Evolutionary conservation across 228 moss, liverwort and hornwort genomes (phyloP).

Genomic region (Sphagnum fallax): DNA sequence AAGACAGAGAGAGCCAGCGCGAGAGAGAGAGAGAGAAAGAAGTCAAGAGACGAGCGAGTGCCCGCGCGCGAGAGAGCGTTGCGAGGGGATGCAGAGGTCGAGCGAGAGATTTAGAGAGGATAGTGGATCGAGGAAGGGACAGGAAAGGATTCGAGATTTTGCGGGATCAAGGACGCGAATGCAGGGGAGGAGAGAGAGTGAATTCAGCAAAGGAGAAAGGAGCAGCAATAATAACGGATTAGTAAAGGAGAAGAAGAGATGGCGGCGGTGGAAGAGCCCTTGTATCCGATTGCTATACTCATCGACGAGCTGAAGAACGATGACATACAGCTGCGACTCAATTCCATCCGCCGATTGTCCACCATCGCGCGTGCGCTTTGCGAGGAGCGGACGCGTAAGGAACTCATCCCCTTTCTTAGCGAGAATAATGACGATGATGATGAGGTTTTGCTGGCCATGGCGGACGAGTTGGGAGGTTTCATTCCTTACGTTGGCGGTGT

Average conservation of each 20-base stretch:
- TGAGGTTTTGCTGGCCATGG: constrained; percentile 96
- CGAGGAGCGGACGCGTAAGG: constrained; percentile 96
- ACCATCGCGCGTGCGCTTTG: constrained; percentile 90
- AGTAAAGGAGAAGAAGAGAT: constrained; percentile 15
- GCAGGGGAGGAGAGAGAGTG: constrained; percentile 4
- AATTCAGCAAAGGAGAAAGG: background rate
- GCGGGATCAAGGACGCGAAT: background rate
- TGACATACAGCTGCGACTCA: constrained; percentile 92
- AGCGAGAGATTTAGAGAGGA: no score
- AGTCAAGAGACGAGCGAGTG: background rate
- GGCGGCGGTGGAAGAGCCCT: constrained; percentile 97
- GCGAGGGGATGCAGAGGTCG: background rate
- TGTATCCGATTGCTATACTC: constrained; percentile 92
- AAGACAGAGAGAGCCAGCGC: background rate
- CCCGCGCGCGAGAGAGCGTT: background rate
- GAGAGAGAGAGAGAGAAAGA: constrained; percentile 1
- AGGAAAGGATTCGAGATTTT: no score
- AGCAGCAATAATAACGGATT: constrained; percentile 14
- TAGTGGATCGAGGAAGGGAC: no score
- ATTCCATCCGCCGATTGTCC: constrained; percentile 93
- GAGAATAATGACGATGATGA: constrained; percentile 98
- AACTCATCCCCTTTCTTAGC: constrained; percentile 85
- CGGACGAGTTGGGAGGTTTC: constrained; percentile 86
- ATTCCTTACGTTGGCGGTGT: constrained; percentile 87
- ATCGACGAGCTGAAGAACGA: constrained; percentile 99